Conservation (phyloP, 1,284 basidiomycete genomes). For the Cystobasidium slooffiae region DNA sequence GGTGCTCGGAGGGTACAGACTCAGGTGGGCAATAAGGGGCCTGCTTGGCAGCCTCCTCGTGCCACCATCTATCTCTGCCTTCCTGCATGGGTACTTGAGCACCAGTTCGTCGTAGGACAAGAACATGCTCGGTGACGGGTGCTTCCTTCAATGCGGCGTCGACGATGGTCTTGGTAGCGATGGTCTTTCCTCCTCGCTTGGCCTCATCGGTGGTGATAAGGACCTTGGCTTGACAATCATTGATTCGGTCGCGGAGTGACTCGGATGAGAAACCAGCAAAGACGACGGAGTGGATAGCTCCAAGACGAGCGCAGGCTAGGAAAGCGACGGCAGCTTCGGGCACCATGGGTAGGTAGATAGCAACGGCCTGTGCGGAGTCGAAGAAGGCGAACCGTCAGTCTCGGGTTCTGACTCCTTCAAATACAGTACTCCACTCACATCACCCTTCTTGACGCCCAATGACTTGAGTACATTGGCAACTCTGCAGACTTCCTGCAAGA, state of each 20-base stretch:
- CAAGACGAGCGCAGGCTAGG: slow-evolving; percentile 95
- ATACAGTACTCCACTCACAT: slow-evolving; percentile 60
- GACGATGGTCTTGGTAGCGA: slow-evolving; percentile 94
- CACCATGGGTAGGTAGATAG: slow-evolving; percentile 68
- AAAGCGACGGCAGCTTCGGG: slow-evolving; percentile 85
- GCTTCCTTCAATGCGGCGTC: slow-evolving; percentile 88
- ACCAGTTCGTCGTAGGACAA: slow-evolving; percentile 89
- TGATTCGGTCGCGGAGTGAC: slow-evolving; percentile 87
- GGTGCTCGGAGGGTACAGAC: slow-evolving; percentile 87
- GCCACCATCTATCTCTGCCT: slow-evolving; percentile 95
- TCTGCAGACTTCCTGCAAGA: slow-evolving; percentile 85
- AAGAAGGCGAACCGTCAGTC: slow-evolving; percentile 1
- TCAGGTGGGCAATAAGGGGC: slow-evolving; percentile 83
- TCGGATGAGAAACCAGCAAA: slow-evolving; percentile 99
- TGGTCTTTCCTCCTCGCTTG: slow-evolving; percentile 87
- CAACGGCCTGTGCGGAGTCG: slow-evolving; percentile 64
- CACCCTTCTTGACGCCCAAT: slow-evolving; percentile 93
- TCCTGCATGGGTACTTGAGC: slow-evolving; percentile 78
- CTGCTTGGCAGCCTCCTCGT: slow-evolving; percentile 76
- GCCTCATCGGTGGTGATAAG: slow-evolving; percentile 97
- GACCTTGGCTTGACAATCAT: slow-evolving; percentile 86
- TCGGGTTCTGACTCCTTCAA: background rate
- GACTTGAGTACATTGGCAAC: slow-evolving; percentile 90
- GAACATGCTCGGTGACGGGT: slow-evolving; percentile 83
- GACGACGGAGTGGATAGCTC: slow-evolving; percentile 97